These are phyloP conservation scores for Stellera chamaejasme DNA, from an alignment of 345 rosid species.

Conservation along the genomic window DNA sequence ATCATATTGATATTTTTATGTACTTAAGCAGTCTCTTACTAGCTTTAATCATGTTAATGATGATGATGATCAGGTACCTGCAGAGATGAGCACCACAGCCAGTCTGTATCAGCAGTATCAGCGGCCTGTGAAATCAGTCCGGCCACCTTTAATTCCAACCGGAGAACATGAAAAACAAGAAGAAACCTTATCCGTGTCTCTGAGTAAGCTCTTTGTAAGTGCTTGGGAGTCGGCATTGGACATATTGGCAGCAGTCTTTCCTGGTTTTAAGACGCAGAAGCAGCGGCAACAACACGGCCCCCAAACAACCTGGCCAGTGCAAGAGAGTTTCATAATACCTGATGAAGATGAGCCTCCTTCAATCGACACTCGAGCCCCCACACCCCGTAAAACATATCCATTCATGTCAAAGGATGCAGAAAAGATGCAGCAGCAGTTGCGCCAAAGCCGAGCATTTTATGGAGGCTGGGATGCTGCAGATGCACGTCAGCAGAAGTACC, in stretches of 20 bases:
- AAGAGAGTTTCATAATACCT: constrained; percentile 56
- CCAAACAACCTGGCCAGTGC: constrained; percentile 51
- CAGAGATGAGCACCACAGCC: constrained; percentile 14
- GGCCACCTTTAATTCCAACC: constrained; percentile 70
- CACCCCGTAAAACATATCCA: constrained; percentile 80
- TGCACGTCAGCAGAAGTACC: constrained; percentile 44
- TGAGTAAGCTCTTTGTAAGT: constrained; percentile 43
- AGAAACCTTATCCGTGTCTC: constrained; percentile 64
- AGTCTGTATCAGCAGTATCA: constrained; percentile 45
- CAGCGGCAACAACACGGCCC: constrained; percentile 27
- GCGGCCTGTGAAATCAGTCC: constrained; percentile 43
- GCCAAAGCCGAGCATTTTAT: constrained; percentile 71
- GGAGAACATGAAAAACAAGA: constrained; percentile 72
- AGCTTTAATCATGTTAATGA: constrained; percentile 12
- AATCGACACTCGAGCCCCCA: constrained; percentile 66
- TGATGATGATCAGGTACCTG: constrained; percentile 48
- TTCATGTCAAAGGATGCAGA: constrained; percentile 95
- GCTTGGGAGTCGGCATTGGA: constrained; percentile 49
- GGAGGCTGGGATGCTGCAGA: constrained; percentile 57
- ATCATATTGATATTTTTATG: too few species aligned
- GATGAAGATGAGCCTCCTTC: constrained; percentile 93
- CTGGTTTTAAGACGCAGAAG: constrained; percentile 44
- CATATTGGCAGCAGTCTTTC: constrained; percentile 60
- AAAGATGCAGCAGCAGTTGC: constrained; percentile 80
- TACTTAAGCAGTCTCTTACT: background rate